Conservation (phyloP, 129 eudicot genomes). For the Flaveria robusta region DNA sequence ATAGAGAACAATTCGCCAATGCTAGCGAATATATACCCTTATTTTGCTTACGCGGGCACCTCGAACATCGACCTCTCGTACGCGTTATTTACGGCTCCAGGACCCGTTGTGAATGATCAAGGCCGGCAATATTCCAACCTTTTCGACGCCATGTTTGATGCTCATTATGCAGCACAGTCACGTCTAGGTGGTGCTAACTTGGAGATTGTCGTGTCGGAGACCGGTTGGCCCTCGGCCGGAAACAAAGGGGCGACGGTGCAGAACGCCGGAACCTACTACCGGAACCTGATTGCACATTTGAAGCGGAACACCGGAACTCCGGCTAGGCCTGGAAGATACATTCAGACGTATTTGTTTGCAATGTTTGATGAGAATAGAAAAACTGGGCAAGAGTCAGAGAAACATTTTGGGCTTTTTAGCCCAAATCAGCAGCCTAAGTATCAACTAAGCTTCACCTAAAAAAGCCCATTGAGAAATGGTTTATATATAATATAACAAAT, state of each 20-base stretch:
- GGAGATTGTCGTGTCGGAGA: slow-evolving; percentile 42
- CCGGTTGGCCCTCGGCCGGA: slow-evolving; percentile 56
- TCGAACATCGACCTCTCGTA: slow-evolving; percentile 27
- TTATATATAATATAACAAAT: background rate
- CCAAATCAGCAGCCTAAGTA: slow-evolving; percentile 14
- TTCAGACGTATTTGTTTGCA: slow-evolving; percentile 47
- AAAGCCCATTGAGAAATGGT: background rate
- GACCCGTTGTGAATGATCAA: slow-evolving; percentile 7
- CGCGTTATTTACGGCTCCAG: slow-evolving; percentile 19
- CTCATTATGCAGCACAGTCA: slow-evolving; percentile 37
- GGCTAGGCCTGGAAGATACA: slow-evolving; percentile 33
- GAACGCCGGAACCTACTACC: slow-evolving; percentile 41
- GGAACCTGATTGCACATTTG: slow-evolving; percentile 39
- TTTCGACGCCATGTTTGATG: slow-evolving; percentile 31
- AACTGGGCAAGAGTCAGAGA: slow-evolving; percentile 26
- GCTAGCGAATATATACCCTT: slow-evolving; percentile 49
- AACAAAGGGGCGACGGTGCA: slow-evolving; percentile 27
- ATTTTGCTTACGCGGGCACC: slow-evolving; percentile 30
- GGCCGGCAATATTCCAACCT: background rate
- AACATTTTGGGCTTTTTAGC: slow-evolving; percentile 42
- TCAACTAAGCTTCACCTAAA: background rate
- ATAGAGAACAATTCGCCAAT: slow-evolving; percentile 31
- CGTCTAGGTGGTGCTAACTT: slow-evolving; percentile 36
- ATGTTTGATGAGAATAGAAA: slow-evolving; percentile 56
- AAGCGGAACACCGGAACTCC: slow-evolving; percentile 35